These are phyloP conservation scores for Cucumis melo DNA, from an alignment of 306 rosid species.

Conservation along the genomic window DNA sequence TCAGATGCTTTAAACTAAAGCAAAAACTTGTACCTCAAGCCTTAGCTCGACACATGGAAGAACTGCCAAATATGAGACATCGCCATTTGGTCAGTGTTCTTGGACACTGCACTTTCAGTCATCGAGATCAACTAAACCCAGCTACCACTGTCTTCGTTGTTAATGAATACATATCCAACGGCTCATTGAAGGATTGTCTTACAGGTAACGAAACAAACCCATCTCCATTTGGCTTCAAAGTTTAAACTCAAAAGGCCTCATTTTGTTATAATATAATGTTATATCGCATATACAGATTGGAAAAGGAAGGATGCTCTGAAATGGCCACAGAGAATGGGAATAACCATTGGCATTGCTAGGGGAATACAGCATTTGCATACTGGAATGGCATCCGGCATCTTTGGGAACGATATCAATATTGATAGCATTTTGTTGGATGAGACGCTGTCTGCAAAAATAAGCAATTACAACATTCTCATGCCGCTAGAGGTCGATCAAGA, in stretches of 20 bases:
- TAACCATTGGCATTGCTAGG: constrained; percentile 46
- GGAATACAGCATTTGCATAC: constrained; percentile 74
- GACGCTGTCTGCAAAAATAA: constrained; percentile 51
- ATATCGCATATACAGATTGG: constrained; percentile 34
- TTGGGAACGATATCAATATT: constrained; percentile 54
- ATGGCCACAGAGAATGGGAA: constrained; percentile 90
- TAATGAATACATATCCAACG: constrained; percentile 43
- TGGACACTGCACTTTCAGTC: constrained; percentile 49
- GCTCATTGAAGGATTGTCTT: constrained; percentile 43
- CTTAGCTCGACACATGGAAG: constrained; percentile 31
- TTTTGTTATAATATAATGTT: not conserved
- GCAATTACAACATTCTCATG: constrained; percentile 60
- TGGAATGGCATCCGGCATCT: constrained; percentile 45
- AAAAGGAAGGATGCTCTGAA: constrained; percentile 56
- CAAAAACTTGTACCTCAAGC: constrained; percentile 34
- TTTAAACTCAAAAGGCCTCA: not conserved
- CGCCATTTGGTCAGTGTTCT: constrained; percentile 72
- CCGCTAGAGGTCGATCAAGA: constrained; percentile 29
- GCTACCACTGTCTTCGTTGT: constrained; percentile 41
- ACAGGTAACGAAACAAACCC: constrained; percentile 30
- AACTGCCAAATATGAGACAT: constrained; percentile 55
- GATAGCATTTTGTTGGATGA: constrained; percentile 56
- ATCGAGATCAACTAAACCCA: constrained; percentile 41
- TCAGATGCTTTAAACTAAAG: constrained; percentile 38
- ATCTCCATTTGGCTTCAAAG: not conserved